Evolutionary conservation across 305 asterid genomes (phyloP), one percentile per base, ranked within the genome.

Genomic region (Plantago lanceolata): DNA sequence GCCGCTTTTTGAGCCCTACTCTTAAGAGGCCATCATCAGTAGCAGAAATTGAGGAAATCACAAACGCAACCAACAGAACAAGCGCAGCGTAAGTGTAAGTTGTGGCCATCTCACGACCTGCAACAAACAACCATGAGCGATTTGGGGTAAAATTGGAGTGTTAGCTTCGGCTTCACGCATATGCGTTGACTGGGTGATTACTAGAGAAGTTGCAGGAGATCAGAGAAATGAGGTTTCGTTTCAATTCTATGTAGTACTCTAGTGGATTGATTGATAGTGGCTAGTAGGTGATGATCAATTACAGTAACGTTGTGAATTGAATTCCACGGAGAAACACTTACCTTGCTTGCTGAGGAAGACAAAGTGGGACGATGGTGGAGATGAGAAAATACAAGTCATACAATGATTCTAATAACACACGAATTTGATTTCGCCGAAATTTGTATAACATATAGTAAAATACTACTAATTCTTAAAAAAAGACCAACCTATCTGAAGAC

Each of bases 1-100:
- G 83, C 79, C 74, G 76, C 80, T 81, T 89, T 72, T 79, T 89
- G 5, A 87, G 79, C 76, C 85, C 87, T 71, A 89, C 76, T 73
- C 97, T 76, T 19, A 87, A 16, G 66, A 89, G 49, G 68, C 85
- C 90, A 72, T 82, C 89, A 72, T 68, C 79, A 24, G 11, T 7
- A 8, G 11, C 40, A 75, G 73, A 44, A 79, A 81, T 40, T 6
- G 40, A 33, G 40, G 88, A 68, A 73, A 76, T 70, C 40, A 56
- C 80, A 63, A 75, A 68, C 19, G 71, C 73, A 71, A 76, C 78
- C 58, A 81, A 66, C 72, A 71, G 71, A 74, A 73, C 70, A 80
- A 37, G 71, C 80, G 66, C 68, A 79, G 50, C 71, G 68, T 75
- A 51, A 67, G 59, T 31, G 75, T 57, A 67, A 37, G 67, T 35